Conservation (phyloP, 106 monocot genomes). For the Agapanthus africanus region DNA sequence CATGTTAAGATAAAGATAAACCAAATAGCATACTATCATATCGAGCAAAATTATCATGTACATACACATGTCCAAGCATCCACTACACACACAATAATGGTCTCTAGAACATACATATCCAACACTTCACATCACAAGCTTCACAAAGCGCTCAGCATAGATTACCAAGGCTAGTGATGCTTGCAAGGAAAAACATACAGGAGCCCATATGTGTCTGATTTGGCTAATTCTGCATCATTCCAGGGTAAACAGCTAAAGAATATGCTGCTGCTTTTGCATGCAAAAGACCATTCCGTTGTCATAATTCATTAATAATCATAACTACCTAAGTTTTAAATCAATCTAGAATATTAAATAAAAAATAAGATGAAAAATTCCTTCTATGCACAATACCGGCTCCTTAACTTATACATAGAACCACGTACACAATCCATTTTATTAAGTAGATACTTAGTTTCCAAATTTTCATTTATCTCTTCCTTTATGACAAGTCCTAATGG, state of each 20-base stretch:
- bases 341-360: not conserved
- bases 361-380: not conserved
- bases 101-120: too few species aligned
- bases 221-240: constrained; percentile 10
- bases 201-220: constrained; percentile 9
- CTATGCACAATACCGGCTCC: too few species aligned
- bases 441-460: too few species aligned
- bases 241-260: not conserved
- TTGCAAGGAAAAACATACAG: constrained; percentile 4
- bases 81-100: too few species aligned
- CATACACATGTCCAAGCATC: too few species aligned
- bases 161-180: not conserved
- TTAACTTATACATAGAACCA: too few species aligned
- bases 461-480: too few species aligned
- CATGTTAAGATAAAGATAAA: too few species aligned
- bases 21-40: too few species aligned
- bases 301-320: not conserved
- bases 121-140: constrained; percentile 2
- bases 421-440: too few species aligned
- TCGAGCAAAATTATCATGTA: too few species aligned
- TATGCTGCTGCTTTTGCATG: not conserved
- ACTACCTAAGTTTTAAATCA: not conserved
- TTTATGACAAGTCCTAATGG: too few species aligned
- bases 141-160: not conserved
- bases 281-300: not conserved